These are phyloP conservation scores for Ogataea henricii DNA, from an alignment of 805 yeast species.

Conservation along the genomic window DNA sequence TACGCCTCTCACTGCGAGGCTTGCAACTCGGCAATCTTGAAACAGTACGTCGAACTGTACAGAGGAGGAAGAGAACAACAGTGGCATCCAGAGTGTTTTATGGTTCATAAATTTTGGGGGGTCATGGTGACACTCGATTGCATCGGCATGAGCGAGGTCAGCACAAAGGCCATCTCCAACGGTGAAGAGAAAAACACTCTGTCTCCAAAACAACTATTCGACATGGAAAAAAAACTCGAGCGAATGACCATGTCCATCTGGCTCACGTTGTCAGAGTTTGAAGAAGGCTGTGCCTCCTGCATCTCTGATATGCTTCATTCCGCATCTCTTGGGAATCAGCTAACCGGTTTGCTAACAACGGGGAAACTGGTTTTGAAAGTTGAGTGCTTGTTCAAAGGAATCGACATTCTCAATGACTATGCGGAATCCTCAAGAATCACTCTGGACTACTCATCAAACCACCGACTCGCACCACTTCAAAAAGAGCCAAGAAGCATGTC, in stretches of 20 bases:
- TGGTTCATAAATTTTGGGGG: constrained; percentile 97
- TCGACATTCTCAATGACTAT: constrained; percentile 50
- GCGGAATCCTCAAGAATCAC: constrained; percentile 21
- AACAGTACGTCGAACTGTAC: constrained; percentile 90
- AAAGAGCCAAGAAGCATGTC: constrained; percentile 84
- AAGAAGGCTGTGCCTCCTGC: constrained; percentile 85
- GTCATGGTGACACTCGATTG: constrained; percentile 69
- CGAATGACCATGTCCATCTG: constrained; percentile 64
- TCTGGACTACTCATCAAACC: constrained; percentile 25
- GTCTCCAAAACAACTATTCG: constrained; percentile 49
- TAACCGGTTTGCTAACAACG: constrained; percentile 67
- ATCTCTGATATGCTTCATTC: constrained; percentile 88
- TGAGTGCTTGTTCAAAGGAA: constrained; percentile 74
- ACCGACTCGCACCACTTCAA: constrained; percentile 40
- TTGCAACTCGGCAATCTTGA: constrained; percentile 85
- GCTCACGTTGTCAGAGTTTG: constrained; percentile 84
- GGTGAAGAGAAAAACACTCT: constrained; percentile 24
- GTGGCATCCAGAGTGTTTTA: constrained; percentile 99
- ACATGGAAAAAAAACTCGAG: constrained; percentile 67
- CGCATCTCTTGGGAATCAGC: constrained; percentile 73
- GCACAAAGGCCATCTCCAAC: constrained; percentile 10
- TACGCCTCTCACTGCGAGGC: constrained; percentile 93
- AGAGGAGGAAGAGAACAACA: constrained; percentile 91
- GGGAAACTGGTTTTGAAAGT: constrained; percentile 72
- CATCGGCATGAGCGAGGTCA: constrained; percentile 45